Base-by-base conservation (phyloP, 2,329 filamentous ascomycete genomes). In the Didymella arachidicola region DNA sequence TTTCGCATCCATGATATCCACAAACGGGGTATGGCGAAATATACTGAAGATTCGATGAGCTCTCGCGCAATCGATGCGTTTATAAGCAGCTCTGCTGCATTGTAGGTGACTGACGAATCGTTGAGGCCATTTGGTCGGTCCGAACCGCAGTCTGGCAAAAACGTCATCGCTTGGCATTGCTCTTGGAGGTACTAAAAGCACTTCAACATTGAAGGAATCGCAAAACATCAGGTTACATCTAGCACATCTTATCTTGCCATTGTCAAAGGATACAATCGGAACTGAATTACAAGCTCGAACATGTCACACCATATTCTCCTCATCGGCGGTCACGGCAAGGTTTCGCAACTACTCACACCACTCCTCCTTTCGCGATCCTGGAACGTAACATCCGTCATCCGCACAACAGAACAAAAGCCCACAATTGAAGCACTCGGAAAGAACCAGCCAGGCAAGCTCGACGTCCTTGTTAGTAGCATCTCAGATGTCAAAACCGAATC, bases 281-380 rank as follows among this genome's bases (percentile, higher is more conserved):
- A 32, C 8, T 16, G 8, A 12, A 16, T 32, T 14, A 32, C 30
- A 4, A 32, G 12, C 14, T 16, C 30, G 12, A 8, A 32, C 32
- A 77, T 76, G 74, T 59, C 72, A 3, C 72, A 74, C 47, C 65
- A 72, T 57, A 61, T 93, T 59, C 87, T 93, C 60, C 78, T 95
- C 65, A 85, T 95, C 62, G 91, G 91, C 70, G 92, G 91, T 69
- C 91, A 93, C 79, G 92, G 92, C 79, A 92, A 93, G 74, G 78
- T 95, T 59, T 86, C 91, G 65, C 86, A 91, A 58, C 79, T 89
- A 42, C 83, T 95, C 38, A 95, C 91, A 8, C 90, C 89, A 1
- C 83, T 93, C 59, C 86, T 96, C 7, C 86, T 95, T 41, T 82
- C 87, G 49, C 86, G 88, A 64, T 86, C 86, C 32, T 94, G 91